Evolutionary conservation across 495 filamentous ascomycete species (phyloP).

Genomic region (Penicillium atrosanguineum): DNA sequence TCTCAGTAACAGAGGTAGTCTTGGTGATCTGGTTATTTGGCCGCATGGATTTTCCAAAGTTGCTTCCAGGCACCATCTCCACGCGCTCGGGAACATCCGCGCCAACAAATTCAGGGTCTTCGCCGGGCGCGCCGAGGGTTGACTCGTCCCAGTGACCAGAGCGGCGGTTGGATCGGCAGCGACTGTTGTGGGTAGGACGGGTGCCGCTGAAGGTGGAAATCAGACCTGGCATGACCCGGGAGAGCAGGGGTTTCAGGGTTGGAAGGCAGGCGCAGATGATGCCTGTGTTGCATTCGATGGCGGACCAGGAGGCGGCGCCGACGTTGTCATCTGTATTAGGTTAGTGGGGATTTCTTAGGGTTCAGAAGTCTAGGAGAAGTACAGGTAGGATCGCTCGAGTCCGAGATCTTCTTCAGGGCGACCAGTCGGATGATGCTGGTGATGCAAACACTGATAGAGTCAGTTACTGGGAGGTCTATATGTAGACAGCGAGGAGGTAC

Average conservation of each 20-base stretch:
- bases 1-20: constrained; percentile 4
- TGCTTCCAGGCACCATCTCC: constrained; percentile 21
- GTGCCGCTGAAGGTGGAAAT: constrained; percentile 28
- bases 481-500: constrained; percentile 8
- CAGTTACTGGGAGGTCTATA: constrained; percentile 3
- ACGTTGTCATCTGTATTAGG: constrained; percentile 49
- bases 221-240: constrained; percentile 34
- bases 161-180: constrained; percentile 16
- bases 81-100: constrained; percentile 25
- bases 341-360: constrained; percentile 1
- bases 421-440: constrained; percentile 43
- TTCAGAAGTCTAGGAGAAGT: constrained; percentile 5
- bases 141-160: constrained; percentile 33
- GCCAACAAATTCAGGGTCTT: constrained; percentile 33
- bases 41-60: background rate
- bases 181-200: constrained; percentile 14
- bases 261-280: constrained; percentile 89
- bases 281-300: constrained; percentile 85
- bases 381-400: constrained; percentile 45
- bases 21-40: constrained; percentile 4
- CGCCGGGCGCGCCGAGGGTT: constrained; percentile 29
- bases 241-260: constrained; percentile 76
- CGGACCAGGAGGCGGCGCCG: constrained; percentile 68
- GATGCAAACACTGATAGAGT: constrained; percentile 39
- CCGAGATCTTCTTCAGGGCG: constrained; percentile 35